phyloP scores from a whole-genome alignment of 805 yeast species.

The Metschnikowia orientalis region DNA sequence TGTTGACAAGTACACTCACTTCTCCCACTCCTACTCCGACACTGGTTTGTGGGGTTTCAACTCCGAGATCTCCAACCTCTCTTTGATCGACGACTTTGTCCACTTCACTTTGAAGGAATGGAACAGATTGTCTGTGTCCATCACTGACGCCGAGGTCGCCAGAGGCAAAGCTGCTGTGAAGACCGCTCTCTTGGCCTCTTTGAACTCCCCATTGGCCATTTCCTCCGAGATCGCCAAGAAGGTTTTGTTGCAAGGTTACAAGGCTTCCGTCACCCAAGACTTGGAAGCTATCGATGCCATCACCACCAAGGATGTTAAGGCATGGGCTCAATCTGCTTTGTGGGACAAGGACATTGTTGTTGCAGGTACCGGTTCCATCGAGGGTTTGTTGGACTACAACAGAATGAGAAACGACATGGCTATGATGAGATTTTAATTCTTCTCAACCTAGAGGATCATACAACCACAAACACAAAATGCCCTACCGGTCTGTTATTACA shows the following conservation, averaged over 20 bases:
- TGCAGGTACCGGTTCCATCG: constrained; percentile 83
- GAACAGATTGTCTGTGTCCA: constrained; percentile 76
- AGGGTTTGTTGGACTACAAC: constrained; percentile 76
- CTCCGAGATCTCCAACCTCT: constrained; percentile 58
- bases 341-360: constrained; percentile 84
- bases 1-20: constrained; percentile 68
- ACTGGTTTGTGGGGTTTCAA: constrained; percentile 83
- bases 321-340: constrained; percentile 71
- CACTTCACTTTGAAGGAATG: constrained; percentile 83
- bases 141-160: constrained; percentile 72
- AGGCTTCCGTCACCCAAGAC: constrained; percentile 56
- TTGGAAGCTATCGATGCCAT: constrained; percentile 61
- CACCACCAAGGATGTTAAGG: constrained; percentile 52
- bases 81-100: constrained; percentile 64
- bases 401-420: constrained; percentile 88
- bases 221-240: constrained; percentile 56
- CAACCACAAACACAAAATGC: constrained; percentile 6
- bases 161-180: constrained; percentile 73
- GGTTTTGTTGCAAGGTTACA: constrained; percentile 57
- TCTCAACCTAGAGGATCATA: constrained; percentile 2
- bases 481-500: constrained; percentile 14
- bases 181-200: constrained; percentile 51
- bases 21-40: constrained; percentile 68
- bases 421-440: constrained; percentile 64
- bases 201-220: constrained; percentile 47